phyloP scores from a whole-genome alignment of 106 monocot genomes.

The Allium sativum region DNA sequence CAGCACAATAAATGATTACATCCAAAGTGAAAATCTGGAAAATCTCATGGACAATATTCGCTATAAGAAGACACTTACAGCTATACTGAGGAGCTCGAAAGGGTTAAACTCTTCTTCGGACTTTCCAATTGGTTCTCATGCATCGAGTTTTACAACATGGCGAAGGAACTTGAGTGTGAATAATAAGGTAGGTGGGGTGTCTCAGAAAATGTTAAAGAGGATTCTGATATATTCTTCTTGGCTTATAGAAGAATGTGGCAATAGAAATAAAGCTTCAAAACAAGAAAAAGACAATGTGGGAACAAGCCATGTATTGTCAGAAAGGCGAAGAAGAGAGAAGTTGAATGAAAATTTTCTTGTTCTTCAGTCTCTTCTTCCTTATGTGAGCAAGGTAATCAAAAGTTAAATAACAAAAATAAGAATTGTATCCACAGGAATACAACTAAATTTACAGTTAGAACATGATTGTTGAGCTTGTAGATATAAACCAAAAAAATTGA shows the following conservation, averaged over 20 bases:
- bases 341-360: slow-evolving; percentile 73
- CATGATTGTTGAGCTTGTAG: too few relatives aligned
- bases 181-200: not conserved
- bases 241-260: slow-evolving; percentile 19
- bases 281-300: slow-evolving; percentile 27
- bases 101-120: not conserved
- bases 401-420: too few relatives aligned
- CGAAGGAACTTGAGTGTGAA: slow-evolving; percentile 2
- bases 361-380: slow-evolving; percentile 62
- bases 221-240: slow-evolving; percentile 25
- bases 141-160: slow-evolving; percentile 57
- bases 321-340: slow-evolving; percentile 63
- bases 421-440: too few relatives aligned
- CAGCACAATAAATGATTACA: slow-evolving; percentile 9
- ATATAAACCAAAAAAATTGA: too few relatives aligned
- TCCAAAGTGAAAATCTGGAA: slow-evolving; percentile 17
- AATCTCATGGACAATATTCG: slow-evolving; percentile 24
- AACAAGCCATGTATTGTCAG: slow-evolving; percentile 42
- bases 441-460: too few relatives aligned
- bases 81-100: slow-evolving; percentile 26
- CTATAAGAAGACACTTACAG: slow-evolving; percentile 36
- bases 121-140: slow-evolving; percentile 7
- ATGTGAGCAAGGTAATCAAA: slow-evolving; percentile 38
- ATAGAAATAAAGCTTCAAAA: slow-evolving; percentile 12
- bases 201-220: slow-evolving; percentile 66